Evolutionary conservation across 176 grass and related monocot species (phyloP).

Genomic region (Bromus sterilis): DNA sequence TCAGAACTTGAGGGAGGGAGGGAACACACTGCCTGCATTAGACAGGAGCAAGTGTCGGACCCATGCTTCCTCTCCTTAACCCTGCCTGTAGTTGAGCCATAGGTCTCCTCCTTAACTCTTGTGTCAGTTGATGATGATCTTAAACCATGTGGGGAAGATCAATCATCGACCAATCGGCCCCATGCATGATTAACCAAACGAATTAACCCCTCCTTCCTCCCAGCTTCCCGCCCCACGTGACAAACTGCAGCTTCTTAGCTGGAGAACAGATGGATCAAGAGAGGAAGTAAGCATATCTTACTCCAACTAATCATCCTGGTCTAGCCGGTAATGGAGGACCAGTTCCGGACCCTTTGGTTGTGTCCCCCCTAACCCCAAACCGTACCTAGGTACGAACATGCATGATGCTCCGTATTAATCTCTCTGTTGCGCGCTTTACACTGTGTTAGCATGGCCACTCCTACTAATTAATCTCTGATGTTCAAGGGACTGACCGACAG

Average conservation of each 20-base stretch:
- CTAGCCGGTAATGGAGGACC: neutral
- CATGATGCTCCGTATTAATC: neutral
- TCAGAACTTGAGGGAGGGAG: too few species aligned
- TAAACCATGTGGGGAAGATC: neutral
- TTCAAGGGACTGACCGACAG: constrained; percentile 10
- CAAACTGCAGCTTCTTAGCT: neutral
- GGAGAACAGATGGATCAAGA: neutral
- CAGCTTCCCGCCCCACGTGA: neutral
- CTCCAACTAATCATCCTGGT: neutral
- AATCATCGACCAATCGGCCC: neutral
- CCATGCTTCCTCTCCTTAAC: neutral
- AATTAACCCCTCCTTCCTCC: neutral
- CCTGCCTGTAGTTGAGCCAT: neutral
- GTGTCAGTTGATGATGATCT: neutral
- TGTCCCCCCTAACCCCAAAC: neutral
- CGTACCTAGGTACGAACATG: neutral
- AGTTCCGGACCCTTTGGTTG: neutral
- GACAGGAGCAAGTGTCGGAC: neutral
- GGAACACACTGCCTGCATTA: neutral
- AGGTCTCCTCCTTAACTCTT: neutral
- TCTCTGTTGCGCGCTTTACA: neutral
- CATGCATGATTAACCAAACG: neutral
- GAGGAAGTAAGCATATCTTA: neutral
- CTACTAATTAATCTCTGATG: neutral
- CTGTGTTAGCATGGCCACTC: neutral